Base-by-base conservation (phyloP, 192 early-diverging fungal genomes). In the Gryganskiella cystojenkinii region DNA sequence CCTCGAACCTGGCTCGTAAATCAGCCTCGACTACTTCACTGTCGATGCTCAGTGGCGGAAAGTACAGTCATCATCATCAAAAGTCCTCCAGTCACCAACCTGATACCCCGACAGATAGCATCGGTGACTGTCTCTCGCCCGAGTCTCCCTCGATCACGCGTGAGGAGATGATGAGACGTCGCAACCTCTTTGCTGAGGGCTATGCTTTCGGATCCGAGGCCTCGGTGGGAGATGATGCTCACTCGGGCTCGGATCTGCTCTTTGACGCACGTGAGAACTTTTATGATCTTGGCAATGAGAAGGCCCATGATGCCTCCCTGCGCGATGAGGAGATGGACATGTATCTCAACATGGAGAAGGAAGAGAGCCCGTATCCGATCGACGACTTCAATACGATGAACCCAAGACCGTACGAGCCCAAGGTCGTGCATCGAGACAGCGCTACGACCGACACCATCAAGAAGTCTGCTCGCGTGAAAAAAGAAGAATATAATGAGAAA, bases 271-370 rank as follows among this genome's bases (percentile, higher is more conserved):
- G 58, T 6, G 53, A 75, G 33, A 40, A 75, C 35, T 47, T 67
- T 25, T 61, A 55, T 46, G 64, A 67, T 19, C 51, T 67, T 6
- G 59, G 64, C 3, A 40, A 31, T 17, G 72, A 67, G 44, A 75
- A 61, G 34, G 17, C 42, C 20, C 31, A 35, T 2, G 71, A 64
- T 0, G 30, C 63, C 15, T 54, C 49, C 13, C 31, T 74, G 27
- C 31, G 56, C 0, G 72, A 75, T 15, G 72, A 67, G 9, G 72
- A 75, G 45, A 67, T 75, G 64, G 64, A 75, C 17, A 75, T 75
- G 64, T 67, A 67, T 34, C 33, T 75, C 34, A 56, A 44, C 11
- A 75, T 75, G 72, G 72, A 75, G 43, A 75, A 75, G 42, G 72
- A 75, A 24, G 72, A 75, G 15, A 67, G 59, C 11, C 72, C 72